phyloP scores from a whole-genome alignment of 2,329 filamentous ascomycete genomes.

The Hyphodiscus sp. region DNA sequence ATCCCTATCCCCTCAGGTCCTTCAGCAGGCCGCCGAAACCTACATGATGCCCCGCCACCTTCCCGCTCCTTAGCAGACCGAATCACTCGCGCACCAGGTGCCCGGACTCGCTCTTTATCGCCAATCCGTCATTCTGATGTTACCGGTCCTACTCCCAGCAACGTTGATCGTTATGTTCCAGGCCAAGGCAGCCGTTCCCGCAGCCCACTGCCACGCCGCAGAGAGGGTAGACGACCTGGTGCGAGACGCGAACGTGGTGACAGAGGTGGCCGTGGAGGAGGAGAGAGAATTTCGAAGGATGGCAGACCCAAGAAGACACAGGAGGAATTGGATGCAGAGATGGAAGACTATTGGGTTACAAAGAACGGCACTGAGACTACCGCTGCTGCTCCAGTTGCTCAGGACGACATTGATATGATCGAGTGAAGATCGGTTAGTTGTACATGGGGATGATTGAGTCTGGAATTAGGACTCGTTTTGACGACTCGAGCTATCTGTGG shows the following conservation, averaged over 20 bases:
- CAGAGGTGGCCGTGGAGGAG: slow-evolving; percentile 36
- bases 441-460: neutral
- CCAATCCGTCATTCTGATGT: slow-evolving; percentile 35
- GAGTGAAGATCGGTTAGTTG: slow-evolving; percentile 9
- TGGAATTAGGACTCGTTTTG: neutral
- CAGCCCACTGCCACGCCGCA: slow-evolving; percentile 51
- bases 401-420: slow-evolving; percentile 66
- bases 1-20: slow-evolving; percentile 53
- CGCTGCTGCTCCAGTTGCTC: slow-evolving; percentile 29
- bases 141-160: slow-evolving; percentile 27
- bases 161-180: slow-evolving; percentile 31
- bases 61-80: slow-evolving; percentile 54
- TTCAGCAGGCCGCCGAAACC: slow-evolving; percentile 41
- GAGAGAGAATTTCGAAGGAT: slow-evolving; percentile 40
- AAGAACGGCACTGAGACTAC: slow-evolving; percentile 30
- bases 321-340: slow-evolving; percentile 90
- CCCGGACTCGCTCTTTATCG: slow-evolving; percentile 57
- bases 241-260: slow-evolving; percentile 31
- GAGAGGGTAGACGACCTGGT: slow-evolving; percentile 47
- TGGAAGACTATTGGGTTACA: slow-evolving; percentile 84
- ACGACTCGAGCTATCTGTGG: neutral
- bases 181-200: slow-evolving; percentile 42
- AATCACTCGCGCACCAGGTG: slow-evolving; percentile 41
- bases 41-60: slow-evolving; percentile 50
- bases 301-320: slow-evolving; percentile 71